Base-by-base conservation (phyloP, 1,284 basidiomycete genomes). In the Sporisorium iseilematis-ciliati region DNA sequence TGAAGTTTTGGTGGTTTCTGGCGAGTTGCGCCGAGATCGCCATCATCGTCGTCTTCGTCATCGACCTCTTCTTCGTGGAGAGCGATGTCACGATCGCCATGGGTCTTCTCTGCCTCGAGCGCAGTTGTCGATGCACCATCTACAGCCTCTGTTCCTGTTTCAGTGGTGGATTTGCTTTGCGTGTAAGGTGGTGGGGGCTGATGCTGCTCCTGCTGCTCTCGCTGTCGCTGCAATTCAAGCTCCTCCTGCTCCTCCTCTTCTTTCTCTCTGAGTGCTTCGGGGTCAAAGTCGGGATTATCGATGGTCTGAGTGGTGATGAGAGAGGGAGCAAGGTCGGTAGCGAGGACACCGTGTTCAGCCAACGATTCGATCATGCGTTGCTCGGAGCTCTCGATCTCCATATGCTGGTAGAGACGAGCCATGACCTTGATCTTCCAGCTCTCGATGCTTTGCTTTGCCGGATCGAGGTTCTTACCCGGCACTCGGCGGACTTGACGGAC, bases 301-400 rank as follows among this genome's bases (percentile, higher is more conserved):
- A 85, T 79, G 21, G 76, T 84, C 38, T 80, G 79, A 1, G 82
- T 85, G 7, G 80, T 80, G 54, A 84, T 66, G 48, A 85, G 81
- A 31, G 79, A 80, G 4, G 81, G 80, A 1, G 83, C 79, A 21
- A 85, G 70, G 51, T 85, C 83, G n/a, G 77, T 70, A 23, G 82
- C 57, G 2, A 82, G 73, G 0, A 85, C 82, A 16, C 83, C 83
- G 54, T 85, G 83, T 38, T 78, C 68, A 4, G 81, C 79, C 12
- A 85, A 58, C 8, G 82, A 83, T 38, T 84, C 80, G 59, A 85
- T 85, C 83, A 85, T 85, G n/a, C 55, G 54, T 68, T 85, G 82
- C 60, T 85, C 82, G 33, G 66, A 59, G 14, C 61, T 53, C 40
- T 85, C 83, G 21, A 85, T 83, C 45, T 83, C 83, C 77, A 85